Base-by-base conservation (phyloP, 176 grass and related monocot species). In the Eragrostis curvula region DNA sequence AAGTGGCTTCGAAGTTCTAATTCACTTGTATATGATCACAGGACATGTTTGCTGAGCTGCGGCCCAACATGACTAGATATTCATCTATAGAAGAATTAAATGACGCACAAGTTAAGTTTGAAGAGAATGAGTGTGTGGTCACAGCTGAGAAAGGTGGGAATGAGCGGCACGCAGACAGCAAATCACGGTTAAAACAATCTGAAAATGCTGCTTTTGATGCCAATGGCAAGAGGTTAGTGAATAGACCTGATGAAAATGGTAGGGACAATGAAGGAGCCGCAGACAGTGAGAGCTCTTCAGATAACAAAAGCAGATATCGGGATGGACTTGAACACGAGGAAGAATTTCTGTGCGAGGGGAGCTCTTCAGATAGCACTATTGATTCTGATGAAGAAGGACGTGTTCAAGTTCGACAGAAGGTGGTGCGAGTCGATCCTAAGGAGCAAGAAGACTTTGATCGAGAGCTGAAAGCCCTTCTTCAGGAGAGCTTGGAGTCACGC, bases 41-140 rank as follows among this genome's bases (percentile, higher is more conserved):
- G 91, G 94, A 97, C 72, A 91, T 90, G 60, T 81, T 97, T 65
- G 94, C 89, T 73, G 91, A 94, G 75, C 51, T 93, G 78, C 66
- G 89, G 36, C 91, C 88, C 39, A 89, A 89, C 71, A 93, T 93
- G 89, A 84, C 87, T 49, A 84, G 91, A 64, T 91, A 93, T 78
- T 87, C 84, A 64, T 89, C 88, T 60, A 46, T 87, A 41, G 88
- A 97, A 81, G 88, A 87, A 69, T 74, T 97, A 68, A 87, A 83
- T 80, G 84, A 79, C 30, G 86, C 94, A 21, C 81, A 93, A 15
- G 53, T 84, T 70, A 89, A 91, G 84, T 74, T 93, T 73, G 91
- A 97, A 89, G 94, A 93, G 76, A 83, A 85, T 83, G 90, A 91
- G 30, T 80, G 79, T 52, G 59, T 79, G 59, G 60, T 63, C 7